Evolutionary conservation across 176 grass and related monocot genomes (phyloP).

Genomic region (Cymbopogon citratus): DNA sequence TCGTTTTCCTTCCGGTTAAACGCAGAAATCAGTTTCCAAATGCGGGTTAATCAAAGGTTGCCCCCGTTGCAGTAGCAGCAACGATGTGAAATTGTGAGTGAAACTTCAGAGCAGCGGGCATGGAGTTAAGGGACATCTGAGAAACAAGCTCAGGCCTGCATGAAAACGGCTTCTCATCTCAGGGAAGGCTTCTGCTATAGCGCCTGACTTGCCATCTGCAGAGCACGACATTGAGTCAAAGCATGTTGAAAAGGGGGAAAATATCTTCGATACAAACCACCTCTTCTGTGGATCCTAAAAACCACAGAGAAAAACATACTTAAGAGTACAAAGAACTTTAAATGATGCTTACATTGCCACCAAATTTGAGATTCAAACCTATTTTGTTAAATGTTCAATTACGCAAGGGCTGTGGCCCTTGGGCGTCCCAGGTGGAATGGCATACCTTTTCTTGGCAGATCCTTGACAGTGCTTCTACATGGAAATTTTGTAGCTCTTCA

Average conservation of each 20-base stretch:
- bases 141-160: background rate
- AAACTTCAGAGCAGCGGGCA: background rate
- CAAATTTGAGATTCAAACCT: background rate
- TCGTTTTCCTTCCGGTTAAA: background rate
- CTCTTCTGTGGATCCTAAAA: background rate
- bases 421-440: background rate
- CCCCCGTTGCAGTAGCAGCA: slow-evolving; percentile 19
- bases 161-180: background rate
- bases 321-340: background rate
- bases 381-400: background rate
- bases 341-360: background rate
- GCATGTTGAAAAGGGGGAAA: background rate
- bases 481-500: slow-evolving; percentile 85
- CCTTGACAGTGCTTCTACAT: slow-evolving; percentile 86
- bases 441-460: slow-evolving; percentile 91
- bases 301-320: background rate
- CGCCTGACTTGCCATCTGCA: slow-evolving; percentile 72
- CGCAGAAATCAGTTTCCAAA: slow-evolving; percentile 3
- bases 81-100: background rate
- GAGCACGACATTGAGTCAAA: background rate
- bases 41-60: background rate
- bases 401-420: background rate
- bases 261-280: background rate
- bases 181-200: slow-evolving; percentile 34
- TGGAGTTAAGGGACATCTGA: background rate